A percentile compares a stretch with the other conserved stretches of the same genome.
phyloP scores from a whole-genome alignment of 2,329 filamentous ascomycete genomes.

The Fusarium paranaense region DNA sequence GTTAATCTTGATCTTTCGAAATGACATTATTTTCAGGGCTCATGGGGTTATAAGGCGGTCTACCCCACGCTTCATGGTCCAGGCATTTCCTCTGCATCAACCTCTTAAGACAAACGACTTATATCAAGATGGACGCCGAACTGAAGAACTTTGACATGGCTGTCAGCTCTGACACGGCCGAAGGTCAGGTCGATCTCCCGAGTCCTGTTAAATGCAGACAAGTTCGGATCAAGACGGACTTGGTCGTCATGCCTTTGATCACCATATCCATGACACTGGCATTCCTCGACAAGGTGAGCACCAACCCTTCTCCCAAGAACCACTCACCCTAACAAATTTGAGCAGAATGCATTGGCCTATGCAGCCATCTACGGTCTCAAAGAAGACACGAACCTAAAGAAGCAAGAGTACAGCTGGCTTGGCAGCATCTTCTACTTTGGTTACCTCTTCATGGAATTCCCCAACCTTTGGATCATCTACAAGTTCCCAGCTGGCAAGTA shows the following conservation, averaged over 20 bases:
- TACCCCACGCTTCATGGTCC: neutral
- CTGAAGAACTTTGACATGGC: neutral
- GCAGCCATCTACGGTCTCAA: conserved; percentile 24
- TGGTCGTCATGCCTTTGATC: neutral
- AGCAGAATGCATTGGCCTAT: neutral
- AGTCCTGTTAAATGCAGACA: neutral
- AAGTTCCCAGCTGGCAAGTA: conserved; percentile 20
- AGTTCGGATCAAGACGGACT: neutral
- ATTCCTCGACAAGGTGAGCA: neutral
- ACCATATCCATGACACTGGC: neutral
- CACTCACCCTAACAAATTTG: neutral
- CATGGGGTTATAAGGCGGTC: neutral
- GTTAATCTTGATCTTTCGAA: neutral
- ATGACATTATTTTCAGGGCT: neutral
- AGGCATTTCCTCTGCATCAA: neutral
- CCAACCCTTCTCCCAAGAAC: no score
- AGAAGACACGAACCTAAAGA: conserved; percentile 37
- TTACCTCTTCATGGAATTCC: conserved; percentile 61
- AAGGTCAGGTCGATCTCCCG: neutral
- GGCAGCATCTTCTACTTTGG: conserved; percentile 53
- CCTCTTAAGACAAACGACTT: neutral
- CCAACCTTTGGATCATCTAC: conserved; percentile 45
- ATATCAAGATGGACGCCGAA: neutral
- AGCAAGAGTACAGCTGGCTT: conserved; percentile 73
- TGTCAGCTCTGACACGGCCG: neutral